Evolutionary conservation across 495 filamentous ascomycete genomes (phyloP), one percentile per base, ranked within the genome.

Genomic region (Trichoderma reesei): DNA sequence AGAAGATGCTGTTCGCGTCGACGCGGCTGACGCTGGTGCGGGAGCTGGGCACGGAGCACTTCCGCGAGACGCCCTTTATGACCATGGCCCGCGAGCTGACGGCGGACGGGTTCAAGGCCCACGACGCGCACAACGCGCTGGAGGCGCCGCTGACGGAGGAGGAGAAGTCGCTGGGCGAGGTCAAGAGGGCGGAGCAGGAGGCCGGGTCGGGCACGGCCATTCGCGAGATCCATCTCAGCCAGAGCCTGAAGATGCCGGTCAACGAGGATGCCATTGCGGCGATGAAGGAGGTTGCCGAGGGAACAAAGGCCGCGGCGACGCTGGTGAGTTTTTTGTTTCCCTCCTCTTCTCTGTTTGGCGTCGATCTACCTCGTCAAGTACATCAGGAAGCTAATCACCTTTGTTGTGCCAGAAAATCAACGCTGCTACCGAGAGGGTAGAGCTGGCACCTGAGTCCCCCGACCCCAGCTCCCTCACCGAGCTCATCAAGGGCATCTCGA

Each of bases 1-100:
- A 93, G 68, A 98, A 98, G 82, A 98, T 92, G 81, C 84, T 98
- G 61, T 96, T 97, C 75, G 93, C 94, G 41, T 85, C 89, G 46
- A 96, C 94, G 18, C 85, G 92, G 44, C 79, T 92, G 63, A 92
- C 91, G 0, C 80, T 98, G 11, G 79, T 87, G 46, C 83, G 93
- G 48, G 93, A 96, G 76, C 81, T 98, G 16, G 94, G 94, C 59
- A 86, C 84, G 26, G 94, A 98, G 75, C 86, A 90, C 72, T 97
- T 98, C 76, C 74, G 83, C 44, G 86, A 88, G 65, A 86, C 84
- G 44, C 82, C 90, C 4, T 88, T 96, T 68, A 89, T 88, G 31
- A 93, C 90, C 1, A 87, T 80, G 4, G 83, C 89, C 67, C 81
- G 86, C 54, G 90, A 92, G 67, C 73, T 96, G 59, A 87, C 78